These are phyloP conservation scores for Symbiodinium pilosum DNA, from an alignment of 73 alveolate species.

Conservation along the genomic window DNA sequence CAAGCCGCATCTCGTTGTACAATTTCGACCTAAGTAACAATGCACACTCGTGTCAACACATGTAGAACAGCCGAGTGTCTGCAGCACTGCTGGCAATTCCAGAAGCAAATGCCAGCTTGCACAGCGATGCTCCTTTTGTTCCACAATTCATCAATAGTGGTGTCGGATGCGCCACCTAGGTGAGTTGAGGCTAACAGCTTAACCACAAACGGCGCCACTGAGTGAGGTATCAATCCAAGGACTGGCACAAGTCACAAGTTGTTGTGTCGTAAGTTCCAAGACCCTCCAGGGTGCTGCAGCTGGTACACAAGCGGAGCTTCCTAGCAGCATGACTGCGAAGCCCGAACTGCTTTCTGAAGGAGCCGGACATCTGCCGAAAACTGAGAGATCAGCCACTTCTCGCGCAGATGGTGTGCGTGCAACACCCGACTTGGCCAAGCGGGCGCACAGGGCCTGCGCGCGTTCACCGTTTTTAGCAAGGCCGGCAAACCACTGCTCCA, in stretches of 20 bases:
- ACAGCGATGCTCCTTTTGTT: no score
- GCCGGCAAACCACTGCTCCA: background rate
- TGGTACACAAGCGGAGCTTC: background rate
- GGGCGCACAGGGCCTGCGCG: background rate
- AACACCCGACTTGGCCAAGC: background rate
- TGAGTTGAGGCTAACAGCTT: no score
- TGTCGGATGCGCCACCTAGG: background rate
- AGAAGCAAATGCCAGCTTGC: no score
- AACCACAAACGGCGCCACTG: background rate
- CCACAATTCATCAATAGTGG: background rate
- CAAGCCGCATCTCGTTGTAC: slow-evolving; percentile 71
- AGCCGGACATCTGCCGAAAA: no score
- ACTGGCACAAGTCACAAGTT: background rate
- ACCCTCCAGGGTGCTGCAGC: slow-evolving; percentile 6
- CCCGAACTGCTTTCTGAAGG: no score
- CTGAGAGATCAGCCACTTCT: background rate
- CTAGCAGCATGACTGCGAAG: background rate
- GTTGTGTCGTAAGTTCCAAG: background rate
- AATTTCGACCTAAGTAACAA: slow-evolving; percentile 50
- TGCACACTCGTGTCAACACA: no score
- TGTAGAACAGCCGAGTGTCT: no score
- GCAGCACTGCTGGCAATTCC: no score
- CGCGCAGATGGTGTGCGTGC: background rate
- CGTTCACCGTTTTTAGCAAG: background rate
- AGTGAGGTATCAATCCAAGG: background rate